Base-by-base conservation (phyloP, 192 early-diverging fungal genomes). In the Borealophlyctis nickersoniae region DNA sequence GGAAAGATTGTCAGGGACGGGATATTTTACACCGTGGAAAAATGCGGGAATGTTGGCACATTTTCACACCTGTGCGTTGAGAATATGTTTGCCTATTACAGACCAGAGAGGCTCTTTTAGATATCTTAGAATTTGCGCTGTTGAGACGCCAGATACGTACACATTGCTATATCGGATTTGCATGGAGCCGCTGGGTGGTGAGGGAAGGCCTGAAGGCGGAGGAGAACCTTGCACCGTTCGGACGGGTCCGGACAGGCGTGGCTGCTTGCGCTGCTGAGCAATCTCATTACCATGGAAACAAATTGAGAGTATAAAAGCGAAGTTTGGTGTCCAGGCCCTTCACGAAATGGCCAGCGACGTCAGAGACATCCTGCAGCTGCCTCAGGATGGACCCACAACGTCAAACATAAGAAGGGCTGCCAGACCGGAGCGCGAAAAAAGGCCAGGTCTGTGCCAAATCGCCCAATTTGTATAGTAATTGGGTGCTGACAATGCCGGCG, bases 21-120 rank as follows among this genome's bases (percentile, higher is more conserved):
- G 22, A 49, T 19, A 22, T 26, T 29, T 65, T 22, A 9, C 16
- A 35, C 45, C 0, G 31, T 19, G 52, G n/a, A 48, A 27, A n/a
- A 66, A 16, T 33, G 36, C 29, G 53, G 36, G 2, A 66, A 2
- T 29, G 23, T 19, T 19, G 39, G 19, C 39, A 13, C 33, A 28
- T 5, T 22, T 11, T 19, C 53, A 36, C 84, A 90, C 95, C 79
- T 98, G 96, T 26, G 93, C 94, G 82, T 98, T 98, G 54, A 98
- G 82, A 59, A 98, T 81, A 72, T 98, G 96, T 82, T 98, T 98
- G 82, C 96, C 67, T 70, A 52, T 55, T 58, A 19, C 9, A 58
- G 19, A 19, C 39, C 39, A 45, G n/a, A n/a, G n/a, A n/a, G n/a
- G n/a, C n/a, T n/a, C n/a, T n/a, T n/a, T n/a, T n/a, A n/a, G n/a